Conservation (phyloP, 2,329 filamentous ascomycete genomes). For the Colletotrichum agaves region DNA sequence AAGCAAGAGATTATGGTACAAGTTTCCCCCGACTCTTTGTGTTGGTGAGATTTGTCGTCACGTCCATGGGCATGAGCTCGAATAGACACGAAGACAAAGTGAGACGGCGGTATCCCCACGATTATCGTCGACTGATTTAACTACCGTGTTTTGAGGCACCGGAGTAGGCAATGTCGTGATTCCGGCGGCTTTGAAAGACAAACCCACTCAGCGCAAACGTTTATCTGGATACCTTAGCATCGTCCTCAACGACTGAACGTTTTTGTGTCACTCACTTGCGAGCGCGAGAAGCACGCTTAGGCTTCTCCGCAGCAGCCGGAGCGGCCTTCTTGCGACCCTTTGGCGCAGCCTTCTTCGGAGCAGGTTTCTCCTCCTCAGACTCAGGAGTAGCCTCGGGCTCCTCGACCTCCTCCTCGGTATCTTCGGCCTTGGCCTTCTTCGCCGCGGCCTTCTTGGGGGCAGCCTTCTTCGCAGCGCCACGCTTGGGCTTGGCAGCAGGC, state of each 20-base stretch:
- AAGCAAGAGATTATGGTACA: constrained; percentile 18
- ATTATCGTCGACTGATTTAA: neutral
- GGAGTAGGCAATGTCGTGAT: no score
- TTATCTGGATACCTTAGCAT: neutral
- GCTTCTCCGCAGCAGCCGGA: constrained; percentile 24
- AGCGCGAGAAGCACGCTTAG: constrained; percentile 20
- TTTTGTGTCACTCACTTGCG: constrained; percentile 17
- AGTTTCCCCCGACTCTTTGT: neutral
- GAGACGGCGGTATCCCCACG: neutral
- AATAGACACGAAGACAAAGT: constrained; percentile 1
- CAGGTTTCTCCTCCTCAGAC: constrained; percentile 15
- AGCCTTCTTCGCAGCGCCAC: constrained; percentile 44
- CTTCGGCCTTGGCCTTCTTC: constrained; percentile 32
- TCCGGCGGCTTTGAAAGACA: no score
- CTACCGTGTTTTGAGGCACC: no score
- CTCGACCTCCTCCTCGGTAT: constrained; percentile 36
- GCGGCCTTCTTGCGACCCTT: constrained; percentile 35
- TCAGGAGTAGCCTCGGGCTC: constrained; percentile 30
- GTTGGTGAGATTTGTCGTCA: neutral
- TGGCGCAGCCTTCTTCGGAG: constrained; percentile 18
- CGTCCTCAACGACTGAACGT: neutral
- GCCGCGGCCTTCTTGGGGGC: constrained; percentile 27
- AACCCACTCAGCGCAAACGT: neutral
- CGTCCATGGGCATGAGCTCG: constrained; percentile 22
- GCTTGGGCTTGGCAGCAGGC: constrained; percentile 48